A percentile compares a stretch with the other conserved stretches of the same genome.
Evolutionary conservation across 495 filamentous ascomycete genomes (phyloP).

Genomic region (Cercophora scortea): DNA sequence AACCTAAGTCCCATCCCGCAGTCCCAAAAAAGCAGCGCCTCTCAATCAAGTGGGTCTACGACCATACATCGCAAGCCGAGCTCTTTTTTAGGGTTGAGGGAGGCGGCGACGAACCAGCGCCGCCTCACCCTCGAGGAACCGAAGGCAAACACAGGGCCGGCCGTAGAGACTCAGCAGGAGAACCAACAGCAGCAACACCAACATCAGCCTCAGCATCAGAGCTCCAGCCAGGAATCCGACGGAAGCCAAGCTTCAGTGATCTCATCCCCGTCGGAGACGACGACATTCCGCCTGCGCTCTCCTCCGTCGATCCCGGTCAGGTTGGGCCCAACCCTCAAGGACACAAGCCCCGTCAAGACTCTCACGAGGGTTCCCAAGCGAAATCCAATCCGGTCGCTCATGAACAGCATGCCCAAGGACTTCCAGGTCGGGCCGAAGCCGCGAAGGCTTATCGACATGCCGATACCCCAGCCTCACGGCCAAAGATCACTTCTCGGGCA

Average conservation of each 20-base stretch:
- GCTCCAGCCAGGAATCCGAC: neutral
- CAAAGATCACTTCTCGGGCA: neutral
- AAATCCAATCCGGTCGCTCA: too few relatives aligned
- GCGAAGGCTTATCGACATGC: neutral
- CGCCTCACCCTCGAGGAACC: neutral
- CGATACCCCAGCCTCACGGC: constrained; percentile 1
- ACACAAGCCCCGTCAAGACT: neutral
- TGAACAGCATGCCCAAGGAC: neutral
- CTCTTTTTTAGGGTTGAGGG: constrained; percentile 30
- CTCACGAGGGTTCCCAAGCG: too few relatives aligned
- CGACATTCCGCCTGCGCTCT: constrained; percentile 2
- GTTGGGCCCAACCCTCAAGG: neutral
- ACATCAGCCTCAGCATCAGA: neutral
- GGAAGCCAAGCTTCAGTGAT: constrained; percentile 17
- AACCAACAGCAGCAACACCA: neutral
- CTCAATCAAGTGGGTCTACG: constrained; percentile 4
- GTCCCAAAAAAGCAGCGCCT: constrained; percentile 19
- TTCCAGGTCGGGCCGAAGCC: neutral
- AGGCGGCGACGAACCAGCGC: constrained; percentile 2
- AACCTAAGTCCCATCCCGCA: constrained; percentile 38
- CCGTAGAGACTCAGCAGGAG: neutral
- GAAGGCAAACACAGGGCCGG: neutral
- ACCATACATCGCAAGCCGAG: constrained; percentile 1
- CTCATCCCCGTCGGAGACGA: constrained; percentile 22
- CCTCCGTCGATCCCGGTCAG: constrained; percentile 9